Base-by-base conservation (phyloP, 306 rosid species). In the Castanospermum australe region DNA sequence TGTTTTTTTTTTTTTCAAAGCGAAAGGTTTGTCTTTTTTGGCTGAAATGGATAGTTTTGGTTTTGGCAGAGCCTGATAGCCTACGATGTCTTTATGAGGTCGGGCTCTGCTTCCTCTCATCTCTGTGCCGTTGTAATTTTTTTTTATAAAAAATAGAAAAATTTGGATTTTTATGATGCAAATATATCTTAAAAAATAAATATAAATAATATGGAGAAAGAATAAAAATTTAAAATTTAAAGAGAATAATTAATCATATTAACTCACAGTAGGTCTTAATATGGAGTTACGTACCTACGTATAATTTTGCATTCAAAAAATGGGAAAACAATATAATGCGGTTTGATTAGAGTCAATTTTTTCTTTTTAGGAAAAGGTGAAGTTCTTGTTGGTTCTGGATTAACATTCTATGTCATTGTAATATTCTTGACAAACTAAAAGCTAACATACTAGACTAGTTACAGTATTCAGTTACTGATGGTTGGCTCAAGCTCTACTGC, bases 11-110 rank as follows among this genome's bases (percentile, higher is more conserved):
- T 68, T 67, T n/a, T 42, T 60, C 78, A 76, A 50, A 82, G 61
- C 24, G 68, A 77, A 76, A 59, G 60, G 59, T 48, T 81, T 67
- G 76, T 81, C 57, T 33, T 66, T n/a, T 75, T 59, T 12, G 38
- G 67, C 66, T 44, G 36, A 20, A 51, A 75, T 75, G 48, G 38
- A 50, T 44, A 60, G 70, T 30, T 39, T 60, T 70, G 62, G 62
- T 77, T 76, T 67, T 60, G 59, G 81, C 73, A 60, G 33, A 35
- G 59, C 72, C 47, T n/a, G 51, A 41, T 55, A 32, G 62, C 59
- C 45, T 48, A 41, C 66, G 5, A n/a, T n/a, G n/a, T n/a, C n/a
- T n/a, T n/a, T n/a, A n/a, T n/a, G n/a, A 25, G 30, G 69, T 70
- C 20, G n/a, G 81, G 24, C 50, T 65, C 11, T 71, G 25, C 69